Base-by-base conservation (phyloP, 140 eudicot genomes). In the Senecio squalidus region DNA sequence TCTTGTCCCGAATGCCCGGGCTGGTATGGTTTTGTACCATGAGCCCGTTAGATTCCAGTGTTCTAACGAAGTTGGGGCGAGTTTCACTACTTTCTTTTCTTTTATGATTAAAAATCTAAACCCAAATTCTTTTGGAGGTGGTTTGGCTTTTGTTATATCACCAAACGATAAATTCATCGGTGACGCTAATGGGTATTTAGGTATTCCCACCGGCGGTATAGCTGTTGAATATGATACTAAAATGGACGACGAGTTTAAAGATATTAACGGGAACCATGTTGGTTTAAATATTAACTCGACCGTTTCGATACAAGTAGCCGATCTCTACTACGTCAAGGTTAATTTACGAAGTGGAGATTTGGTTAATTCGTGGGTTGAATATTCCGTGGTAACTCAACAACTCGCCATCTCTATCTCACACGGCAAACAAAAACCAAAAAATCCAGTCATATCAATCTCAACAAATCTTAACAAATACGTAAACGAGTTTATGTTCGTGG, bases 91-190 rank as follows among this genome's bases (percentile, higher is more conserved):
- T 0, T 75, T 33, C 39, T 82, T 82, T 40, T 66, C 79, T 0
- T 74, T 82, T 55, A 41, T 62, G 10, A 60, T 82, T 38, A 6
- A 20, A 0, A 68, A 78, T 29, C 64, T 82, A 1, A 82, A 78
- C 46, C 85, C 82, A 6, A 76, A 76, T 47, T 82, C 89, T 15
- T 63, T 78, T 22, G 89, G 84, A 2, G 85, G 84, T 34, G 89
- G 89, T 6, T 69, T 82, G 48, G 85, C 89, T 33, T 80, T 71
- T 58, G 63, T 80, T 2, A 52, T 76, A 23, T 68, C 90, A 2
- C 82, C 85, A 6, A 69, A 78, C 27, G 83, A 71, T 48, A 48
- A 25, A 53, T 43, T 72, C 0, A 57, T 75, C 8, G 90, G 90
- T 0, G 61, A 62, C 6, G 51, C 78, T 6, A 85, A 85, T 29